Base-by-base conservation (phyloP, 805 yeast genomes). In the Zygosaccharomyces bisporus region DNA sequence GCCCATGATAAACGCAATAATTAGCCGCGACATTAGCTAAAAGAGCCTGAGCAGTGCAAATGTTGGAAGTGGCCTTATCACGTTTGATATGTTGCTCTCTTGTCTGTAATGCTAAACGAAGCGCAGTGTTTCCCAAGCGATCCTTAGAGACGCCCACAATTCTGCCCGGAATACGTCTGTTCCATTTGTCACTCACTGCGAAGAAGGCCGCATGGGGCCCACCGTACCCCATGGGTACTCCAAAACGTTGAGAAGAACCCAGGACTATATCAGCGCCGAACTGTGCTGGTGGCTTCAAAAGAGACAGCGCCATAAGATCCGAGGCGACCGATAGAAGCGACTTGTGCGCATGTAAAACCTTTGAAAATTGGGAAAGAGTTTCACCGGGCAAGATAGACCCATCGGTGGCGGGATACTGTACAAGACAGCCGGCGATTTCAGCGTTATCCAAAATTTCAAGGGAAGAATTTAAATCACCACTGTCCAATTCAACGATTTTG, bases 161-260 rank as follows among this genome's bases (percentile, higher is more conserved):
- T 70, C 99, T 79, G 34, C 99, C 99, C 2, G 99, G 99, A 65
- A 93, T 88, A 67, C 90, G 93, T 63, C 99, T 80, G 61, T 87
- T 86, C 55, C 84, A 74, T 44, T 80, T 75, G 47, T 81, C 79
- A n/a, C 79, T 75, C 32, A 91, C 95, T 6, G 98, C 87, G 57
- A 93, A 90, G 69, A 87, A 93, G 0, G 96, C 99, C 37, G 99
- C 98, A 66, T 93, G 99, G 3, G 99, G 99, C 16, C 99, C 99
- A 60, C 99, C 99, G 63, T 81, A 93, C 5, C 98, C 99, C 72
- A 91, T 78, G 44, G 99, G 98, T 31, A 91, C 97, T 59, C 99
- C 99, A 57, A 93, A 88, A 66, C 99, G 76, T 73, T 93, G 99
- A 4, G 97, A 77, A 6, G 89, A 80, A 38, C 99, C 99, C 35